Percentiles rank a stretch among this genome's conserved stretches.
Conservation (phyloP, 805 yeast species). For the Tetrapisispora iriomotensis region DNA sequence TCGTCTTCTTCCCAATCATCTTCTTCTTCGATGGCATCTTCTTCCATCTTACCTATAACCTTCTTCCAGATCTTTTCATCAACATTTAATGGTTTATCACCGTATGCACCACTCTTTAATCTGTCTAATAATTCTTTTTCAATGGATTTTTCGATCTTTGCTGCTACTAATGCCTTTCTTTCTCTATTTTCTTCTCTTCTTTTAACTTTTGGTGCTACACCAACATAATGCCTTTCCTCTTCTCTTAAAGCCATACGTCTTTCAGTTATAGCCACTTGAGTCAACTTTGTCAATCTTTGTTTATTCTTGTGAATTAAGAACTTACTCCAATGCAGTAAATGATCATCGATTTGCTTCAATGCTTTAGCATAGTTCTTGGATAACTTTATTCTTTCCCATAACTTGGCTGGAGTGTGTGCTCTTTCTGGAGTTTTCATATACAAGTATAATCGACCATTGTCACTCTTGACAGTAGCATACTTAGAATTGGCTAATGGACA, state of each 20-base stretch:
- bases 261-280: conserved; percentile 92
- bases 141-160: conserved; percentile 91
- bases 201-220: conserved; percentile 86
- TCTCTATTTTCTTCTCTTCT: conserved; percentile 92
- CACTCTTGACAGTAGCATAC: conserved; percentile 76
- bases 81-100: conserved; percentile 94
- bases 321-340: conserved; percentile 86
- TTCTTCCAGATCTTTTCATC: conserved; percentile 94
- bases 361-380: conserved; percentile 87
- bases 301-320: conserved; percentile 87
- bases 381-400: conserved; percentile 91
- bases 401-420: conserved; percentile 85
- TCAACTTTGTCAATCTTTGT: conserved; percentile 87
- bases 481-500: conserved; percentile 94
- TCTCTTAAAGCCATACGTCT: conserved; percentile 84
- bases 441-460: conserved; percentile 68
- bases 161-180: conserved; percentile 93
- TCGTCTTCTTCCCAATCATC: conserved; percentile 42
- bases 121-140: conserved; percentile 92
- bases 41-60: conserved; percentile 76
- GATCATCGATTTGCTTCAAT: conserved; percentile 76
- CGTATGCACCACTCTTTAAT: conserved; percentile 95
- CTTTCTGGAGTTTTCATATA: conserved; percentile 98
- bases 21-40: conserved; percentile 45
- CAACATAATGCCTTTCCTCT: conserved; percentile 88